Percentiles rank a stretch among this genome's conserved stretches.
Conservation (phyloP, 2,329 filamentous ascomycete species). For the Raffaelea arxii region DNA sequence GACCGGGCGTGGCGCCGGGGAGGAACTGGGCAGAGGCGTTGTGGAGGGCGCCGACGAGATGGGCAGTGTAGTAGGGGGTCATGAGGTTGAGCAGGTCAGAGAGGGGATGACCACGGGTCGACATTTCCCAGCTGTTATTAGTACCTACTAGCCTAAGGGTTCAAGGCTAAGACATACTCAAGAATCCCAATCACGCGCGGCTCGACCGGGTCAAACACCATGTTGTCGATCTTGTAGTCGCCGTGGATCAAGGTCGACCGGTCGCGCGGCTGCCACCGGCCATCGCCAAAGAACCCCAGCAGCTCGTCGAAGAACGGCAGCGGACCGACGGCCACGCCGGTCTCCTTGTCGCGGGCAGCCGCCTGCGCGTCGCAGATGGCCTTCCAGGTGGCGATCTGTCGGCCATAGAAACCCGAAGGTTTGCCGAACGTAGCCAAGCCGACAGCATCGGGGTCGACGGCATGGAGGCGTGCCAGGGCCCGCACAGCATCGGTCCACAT, state of each 20-base stretch:
- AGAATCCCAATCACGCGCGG: conserved; percentile 84
- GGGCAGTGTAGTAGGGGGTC: conserved; percentile 35
- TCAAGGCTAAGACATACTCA: conserved; percentile 46
- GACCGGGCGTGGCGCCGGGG: conserved; percentile 53
- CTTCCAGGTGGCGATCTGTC: conserved; percentile 76
- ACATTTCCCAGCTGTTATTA: conserved; percentile 76
- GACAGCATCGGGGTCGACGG: conserved; percentile 55
- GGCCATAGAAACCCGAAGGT: conserved; percentile 66
- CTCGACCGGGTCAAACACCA: conserved; percentile 83
- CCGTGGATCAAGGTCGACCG: conserved; percentile 77
- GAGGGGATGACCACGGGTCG: conserved; percentile 90
- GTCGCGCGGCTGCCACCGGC: conserved; percentile 63
- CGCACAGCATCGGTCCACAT: conserved; percentile 82
- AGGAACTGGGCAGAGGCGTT: conserved; percentile 42
- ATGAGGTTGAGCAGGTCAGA: conserved; percentile 81
- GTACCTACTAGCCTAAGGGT: background rate
- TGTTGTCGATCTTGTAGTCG: conserved; percentile 92
- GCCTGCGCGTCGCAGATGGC: conserved; percentile 74
- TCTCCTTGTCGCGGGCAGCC: conserved; percentile 65
- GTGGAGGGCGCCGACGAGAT: conserved; percentile 16
- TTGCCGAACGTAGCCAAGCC: conserved; percentile 67
- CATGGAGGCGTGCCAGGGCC: conserved; percentile 79
- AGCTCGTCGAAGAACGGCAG: conserved; percentile 78
- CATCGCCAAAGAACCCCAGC: conserved; percentile 66
- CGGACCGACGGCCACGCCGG: conserved; percentile 63